Evolutionary conservation across 2,329 filamentous ascomycete genomes (phyloP), one percentile per base, ranked within the genome.

Genomic region (Xenoacremonium recifei): DNA sequence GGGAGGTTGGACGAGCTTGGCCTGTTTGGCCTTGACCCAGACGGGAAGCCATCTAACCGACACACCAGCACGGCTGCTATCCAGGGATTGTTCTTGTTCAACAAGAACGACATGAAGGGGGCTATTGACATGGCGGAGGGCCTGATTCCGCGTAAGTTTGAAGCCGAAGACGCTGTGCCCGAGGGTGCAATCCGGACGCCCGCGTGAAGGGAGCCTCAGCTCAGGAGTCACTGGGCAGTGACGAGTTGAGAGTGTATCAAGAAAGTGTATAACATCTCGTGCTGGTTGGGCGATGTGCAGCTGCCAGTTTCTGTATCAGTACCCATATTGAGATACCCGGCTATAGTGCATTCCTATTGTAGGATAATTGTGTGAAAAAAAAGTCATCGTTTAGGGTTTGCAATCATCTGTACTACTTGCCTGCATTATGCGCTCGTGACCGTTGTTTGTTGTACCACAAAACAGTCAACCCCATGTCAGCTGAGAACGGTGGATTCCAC

Each of bases 1-100:
- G 61, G 73, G 17, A 80, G 79, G 47, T 77, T 95, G 11, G 76
- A 82, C 33, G 75, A 83, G 36, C 70, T 93, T 13, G 85, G 85
- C 1, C 66, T 96, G 19, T 80, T 95, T 39, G 77, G 81, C 15
- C 73, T 78, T 38, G 73, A 70, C 17, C 59, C 70, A 19, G 75
- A 75, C 16, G 67, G 68, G 3, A 69, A 70, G 42, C 61, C 69
- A 3, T 73, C 68, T 4, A 65, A 69, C 30, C 71, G 72, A 35
- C 71, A 70, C 44, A 87, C 89, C 13, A 97, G 91, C 62, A 91
- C 92, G 4, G 93, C 93, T 20, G 89, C 90, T 17, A 82, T 99
- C 21, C 93, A 99, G 66, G 93, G 93, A 0, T 68, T 99, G 33
- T 99, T 99, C 65, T 66, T 97, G 63, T 95, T 95, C 64, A 95